Evolutionary conservation across 2,329 filamentous ascomycete species (phyloP).

Genomic region (Polytolypa hystricis): DNA sequence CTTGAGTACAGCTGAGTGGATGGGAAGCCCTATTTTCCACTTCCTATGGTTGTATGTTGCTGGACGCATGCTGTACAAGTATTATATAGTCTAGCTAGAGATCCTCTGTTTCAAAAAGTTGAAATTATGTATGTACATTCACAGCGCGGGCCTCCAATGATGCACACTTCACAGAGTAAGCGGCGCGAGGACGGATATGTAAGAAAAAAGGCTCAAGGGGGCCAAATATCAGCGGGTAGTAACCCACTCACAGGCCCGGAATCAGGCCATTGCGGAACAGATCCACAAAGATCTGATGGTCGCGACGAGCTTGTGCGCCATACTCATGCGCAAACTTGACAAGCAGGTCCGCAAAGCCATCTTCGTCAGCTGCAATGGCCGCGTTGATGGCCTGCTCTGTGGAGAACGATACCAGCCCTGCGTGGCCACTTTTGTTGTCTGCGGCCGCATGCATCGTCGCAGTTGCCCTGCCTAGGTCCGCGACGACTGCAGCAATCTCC

Average conservation of each 20-base stretch:
- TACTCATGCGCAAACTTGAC: constrained; percentile 13
- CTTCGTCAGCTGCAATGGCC: constrained; percentile 8
- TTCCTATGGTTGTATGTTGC: too few relatives aligned
- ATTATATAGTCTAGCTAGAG: too few relatives aligned
- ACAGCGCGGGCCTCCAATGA: too few relatives aligned
- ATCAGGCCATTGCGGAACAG: constrained; percentile 12
- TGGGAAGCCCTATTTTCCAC: too few relatives aligned
- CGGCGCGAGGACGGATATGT: too few relatives aligned
- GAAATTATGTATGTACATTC: too few relatives aligned
- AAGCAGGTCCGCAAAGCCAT: constrained; percentile 6
- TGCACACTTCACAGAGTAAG: too few relatives aligned
- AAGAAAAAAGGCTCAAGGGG: too few relatives aligned
- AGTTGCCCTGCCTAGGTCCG: constrained; percentile 12
- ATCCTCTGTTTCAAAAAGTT: too few relatives aligned
- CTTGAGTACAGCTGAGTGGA: too few relatives aligned
- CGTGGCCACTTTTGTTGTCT: constrained; percentile 11
- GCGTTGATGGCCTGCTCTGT: constrained; percentile 10
- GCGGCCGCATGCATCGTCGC: constrained; percentile 14
- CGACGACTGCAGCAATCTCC: constrained; percentile 11
- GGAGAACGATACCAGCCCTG: constrained; percentile 13
- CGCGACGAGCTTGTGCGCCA: constrained; percentile 7
- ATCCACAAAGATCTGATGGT: constrained; percentile 14
- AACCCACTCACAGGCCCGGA: constrained; percentile 5
- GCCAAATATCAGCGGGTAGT: too few relatives aligned
- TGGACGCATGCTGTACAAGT: too few relatives aligned